Evolutionary conservation across 176 grass and related monocot species (phyloP), one percentile per base, ranked within the genome.

Genomic region (Carex cristatella): DNA sequence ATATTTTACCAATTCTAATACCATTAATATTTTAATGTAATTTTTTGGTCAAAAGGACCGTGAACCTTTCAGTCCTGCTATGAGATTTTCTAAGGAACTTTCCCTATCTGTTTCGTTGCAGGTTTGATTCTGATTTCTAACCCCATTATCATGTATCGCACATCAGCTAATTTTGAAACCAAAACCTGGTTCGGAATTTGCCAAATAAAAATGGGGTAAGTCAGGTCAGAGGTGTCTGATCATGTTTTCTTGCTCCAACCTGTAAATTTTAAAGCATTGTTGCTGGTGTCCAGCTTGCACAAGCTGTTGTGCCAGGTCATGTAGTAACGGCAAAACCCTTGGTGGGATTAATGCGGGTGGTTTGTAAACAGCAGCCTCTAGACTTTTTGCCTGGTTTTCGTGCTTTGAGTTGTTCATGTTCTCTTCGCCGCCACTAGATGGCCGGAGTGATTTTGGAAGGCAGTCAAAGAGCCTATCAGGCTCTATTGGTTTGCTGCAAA

Each of bases 271-370:
- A 51, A 79, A 87, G 53, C 92, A 91, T 33, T 88, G 88, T 65
- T 94, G 93, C 66, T 90, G 85, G 56, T 94, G 81, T 83, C 96
- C 96, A 85, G 85, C 90, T 76, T 98, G 91, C 81, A 98, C 88
- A 78, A 98, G 79, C 82, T 98, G 96, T 61, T 95, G 90, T 79
- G 96, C 93, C 89, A 98, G 90, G 58, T 98, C 93, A 89, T 91
- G 90, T 84, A 95, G 88, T 70, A 95, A 88, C 12, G 96, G 91
- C 77, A 94, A 68, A 85, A 98, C 65, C 83, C 91, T 95, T 38
- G 93, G 88, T 78, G 93, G 96, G 57, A 98, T 89, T 15, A 98
- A 86, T 55, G 91, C 91, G n/a, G 91, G 96, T 15, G 90, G 86
- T 77, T 85, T 90, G 86, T 90, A 95, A 68, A 92, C 60, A 62